These are phyloP conservation scores for Favolaschia claudopus DNA, from an alignment of 768 basidiomycete genomes.

Conservation along the genomic window DNA sequence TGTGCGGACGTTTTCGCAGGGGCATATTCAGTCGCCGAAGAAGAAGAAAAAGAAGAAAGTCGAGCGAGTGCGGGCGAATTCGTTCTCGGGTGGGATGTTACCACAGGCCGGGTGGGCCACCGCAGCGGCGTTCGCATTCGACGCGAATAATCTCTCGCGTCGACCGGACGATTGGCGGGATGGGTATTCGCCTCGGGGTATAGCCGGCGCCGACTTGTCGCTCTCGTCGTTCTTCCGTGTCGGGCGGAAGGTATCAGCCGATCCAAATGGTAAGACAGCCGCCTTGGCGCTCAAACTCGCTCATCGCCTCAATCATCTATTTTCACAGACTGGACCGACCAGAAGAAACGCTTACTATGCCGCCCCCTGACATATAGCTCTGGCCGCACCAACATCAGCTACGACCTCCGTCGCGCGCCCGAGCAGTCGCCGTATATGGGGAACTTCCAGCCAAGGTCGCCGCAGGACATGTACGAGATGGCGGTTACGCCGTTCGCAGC, in stretches of 20 bases:
- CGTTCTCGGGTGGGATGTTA: neutral
- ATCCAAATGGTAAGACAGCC: constrained; percentile 6
- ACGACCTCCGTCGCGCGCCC: constrained; percentile 12
- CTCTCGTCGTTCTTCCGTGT: constrained; percentile 20
- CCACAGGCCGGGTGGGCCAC: neutral
- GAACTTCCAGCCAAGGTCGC: neutral
- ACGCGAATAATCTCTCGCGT: constrained; percentile 19
- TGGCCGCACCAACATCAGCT: constrained; percentile 5
- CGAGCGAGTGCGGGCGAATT: constrained; percentile 6
- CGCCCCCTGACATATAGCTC: neutral
- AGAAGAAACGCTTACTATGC: constrained; percentile 5
- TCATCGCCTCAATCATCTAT: neutral
- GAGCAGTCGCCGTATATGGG: constrained; percentile 4
- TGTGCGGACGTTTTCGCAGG: no score
- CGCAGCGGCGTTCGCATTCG: neutral
- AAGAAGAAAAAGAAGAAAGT: constrained; percentile 1
- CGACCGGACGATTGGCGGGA: constrained; percentile 29
- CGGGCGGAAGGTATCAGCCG: constrained; percentile 6
- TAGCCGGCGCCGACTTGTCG: constrained; percentile 8
- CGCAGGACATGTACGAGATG: constrained; percentile 48
- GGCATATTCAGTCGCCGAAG: no score
- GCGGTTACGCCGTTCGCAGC: constrained; percentile 50
- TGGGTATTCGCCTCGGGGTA: constrained; percentile 24
- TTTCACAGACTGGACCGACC: constrained; percentile 5
- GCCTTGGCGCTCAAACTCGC: neutral